Evolutionary conservation across 2,329 filamentous ascomycete species (phyloP).

Genomic region (Trichoderma sp.): DNA sequence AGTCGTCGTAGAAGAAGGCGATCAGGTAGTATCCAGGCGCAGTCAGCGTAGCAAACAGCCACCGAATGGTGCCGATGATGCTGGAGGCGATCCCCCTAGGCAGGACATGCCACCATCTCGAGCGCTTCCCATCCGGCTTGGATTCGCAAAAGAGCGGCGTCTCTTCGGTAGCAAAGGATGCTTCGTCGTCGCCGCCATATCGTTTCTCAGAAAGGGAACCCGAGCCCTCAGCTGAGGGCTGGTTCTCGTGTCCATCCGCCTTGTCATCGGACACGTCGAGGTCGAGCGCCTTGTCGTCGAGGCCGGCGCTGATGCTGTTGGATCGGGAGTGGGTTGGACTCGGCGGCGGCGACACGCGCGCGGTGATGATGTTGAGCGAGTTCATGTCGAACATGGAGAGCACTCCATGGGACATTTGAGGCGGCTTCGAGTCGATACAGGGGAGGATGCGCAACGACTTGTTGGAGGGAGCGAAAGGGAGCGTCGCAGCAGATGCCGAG

Average conservation of each 20-base stretch:
- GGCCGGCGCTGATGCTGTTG: conserved; percentile 56
- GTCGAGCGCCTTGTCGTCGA: conserved; percentile 40
- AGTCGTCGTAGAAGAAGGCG: conserved; percentile 77
- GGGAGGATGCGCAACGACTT: not conserved
- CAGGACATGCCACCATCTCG: conserved; percentile 53
- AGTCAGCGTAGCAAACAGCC: conserved; percentile 74
- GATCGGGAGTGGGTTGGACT: conserved; percentile 57
- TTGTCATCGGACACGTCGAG: conserved; percentile 31
- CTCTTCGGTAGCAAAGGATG: conserved; percentile 53
- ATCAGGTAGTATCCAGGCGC: conserved; percentile 80
- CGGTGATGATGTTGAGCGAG: conserved; percentile 90
- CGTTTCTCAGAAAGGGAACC: conserved; percentile 37
- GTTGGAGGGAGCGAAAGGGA: conserved; percentile 4
- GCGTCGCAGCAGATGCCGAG: conserved; percentile 8
- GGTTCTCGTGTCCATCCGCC: conserved; percentile 37
- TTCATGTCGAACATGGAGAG: conserved; percentile 71
- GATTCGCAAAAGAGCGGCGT: conserved; percentile 55
- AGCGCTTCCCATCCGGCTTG: conserved; percentile 38
- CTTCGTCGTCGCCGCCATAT: conserved; percentile 41
- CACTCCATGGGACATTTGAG: conserved; percentile 49
- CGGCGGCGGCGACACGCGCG: conserved; percentile 67
- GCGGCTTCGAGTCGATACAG: conserved; percentile 4
- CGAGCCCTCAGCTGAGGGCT: conserved; percentile 37
- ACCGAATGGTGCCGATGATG: conserved; percentile 72
- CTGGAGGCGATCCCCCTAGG: conserved; percentile 69